Evolutionary conservation across 2,329 filamentous ascomycete species (phyloP).

Genomic region (Penicillium sp.): DNA sequence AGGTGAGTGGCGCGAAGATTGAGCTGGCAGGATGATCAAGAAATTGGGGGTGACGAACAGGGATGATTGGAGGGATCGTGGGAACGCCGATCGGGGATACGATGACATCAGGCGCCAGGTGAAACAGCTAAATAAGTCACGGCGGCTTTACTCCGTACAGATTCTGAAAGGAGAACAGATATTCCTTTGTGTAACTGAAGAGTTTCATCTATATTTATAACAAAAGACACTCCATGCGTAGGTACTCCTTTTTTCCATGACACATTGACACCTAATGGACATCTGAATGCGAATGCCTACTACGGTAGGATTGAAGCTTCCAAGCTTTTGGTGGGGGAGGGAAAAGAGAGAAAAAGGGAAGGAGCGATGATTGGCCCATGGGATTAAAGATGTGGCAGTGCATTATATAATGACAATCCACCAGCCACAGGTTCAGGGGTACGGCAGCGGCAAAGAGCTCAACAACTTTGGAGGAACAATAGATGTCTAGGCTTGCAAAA

Average conservation of each 20-base stretch:
- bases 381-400: constrained; percentile 8
- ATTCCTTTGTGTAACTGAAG: background rate
- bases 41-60: constrained; percentile 13
- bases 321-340: background rate
- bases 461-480: too few species aligned
- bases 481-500: too few species aligned
- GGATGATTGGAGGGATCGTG: constrained; percentile 24
- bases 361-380: constrained; percentile 8
- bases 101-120: constrained; percentile 34
- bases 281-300: background rate
- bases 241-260: background rate
- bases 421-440: background rate
- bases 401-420: background rate
- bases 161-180: background rate
- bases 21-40: constrained; percentile 10
- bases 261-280: background rate
- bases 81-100: constrained; percentile 19
- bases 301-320: background rate
- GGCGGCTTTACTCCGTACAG: constrained; percentile 8
- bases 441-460: too few species aligned
- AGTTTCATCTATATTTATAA: background rate
- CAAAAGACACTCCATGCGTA: background rate
- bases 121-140: constrained; percentile 22
- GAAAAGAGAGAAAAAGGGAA: constrained; percentile 2
- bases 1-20: constrained; percentile 24